Evolutionary conservation across 345 rosid genomes (phyloP), one percentile per base, ranked within the genome.

Genomic region (Linum usitatissimum): DNA sequence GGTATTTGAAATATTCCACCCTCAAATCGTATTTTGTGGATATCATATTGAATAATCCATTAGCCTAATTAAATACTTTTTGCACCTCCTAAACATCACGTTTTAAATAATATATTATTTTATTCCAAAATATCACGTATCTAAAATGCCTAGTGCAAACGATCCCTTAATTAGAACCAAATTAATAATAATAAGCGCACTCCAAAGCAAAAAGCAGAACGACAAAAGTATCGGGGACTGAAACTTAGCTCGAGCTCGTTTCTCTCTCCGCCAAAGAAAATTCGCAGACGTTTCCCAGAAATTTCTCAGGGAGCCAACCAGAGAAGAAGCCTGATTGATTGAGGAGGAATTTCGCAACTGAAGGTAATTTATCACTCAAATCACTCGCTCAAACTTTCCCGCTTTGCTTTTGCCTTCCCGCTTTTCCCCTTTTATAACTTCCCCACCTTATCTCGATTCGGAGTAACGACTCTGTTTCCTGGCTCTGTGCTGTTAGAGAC

Each of bases 231-330:
- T 10, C 51, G 7, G 13, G 13, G 13, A 40, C 48, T 15, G 51
- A 45, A 23, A 21, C 60, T 57, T 14, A 13, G 14, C 60, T 6
- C 60, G 13, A 7, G 28, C n/a, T 31, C 51, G 4, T 9, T 7
- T 49, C 31, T 30, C 30, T 48, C 51, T 39, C 40, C 7, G 9
- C 20, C 18, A n/a, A 23, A 61, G 69, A 70, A 70, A 55, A 70
- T 70, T 65, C 69, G 13, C 18, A 7, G 68, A 31, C 68, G 14
- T 23, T 70, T 70, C 74, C 30, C 7, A 18, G 74, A 70, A 70
- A 55, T 53, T 65, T 70, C 65, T 56, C 30, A 59, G 5, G 28
- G 14, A 45, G 51, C 51, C 51, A 45, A 45, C 51, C 4, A 45
- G 13, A 45, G 51, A 45, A 15, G 51, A 45, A 45, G 51, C 51